Percentiles rank a stretch among this genome's conserved stretches.
Evolutionary conservation across 768 basidiomycete genomes (phyloP).

Genomic region (Amanita rubescens): DNA sequence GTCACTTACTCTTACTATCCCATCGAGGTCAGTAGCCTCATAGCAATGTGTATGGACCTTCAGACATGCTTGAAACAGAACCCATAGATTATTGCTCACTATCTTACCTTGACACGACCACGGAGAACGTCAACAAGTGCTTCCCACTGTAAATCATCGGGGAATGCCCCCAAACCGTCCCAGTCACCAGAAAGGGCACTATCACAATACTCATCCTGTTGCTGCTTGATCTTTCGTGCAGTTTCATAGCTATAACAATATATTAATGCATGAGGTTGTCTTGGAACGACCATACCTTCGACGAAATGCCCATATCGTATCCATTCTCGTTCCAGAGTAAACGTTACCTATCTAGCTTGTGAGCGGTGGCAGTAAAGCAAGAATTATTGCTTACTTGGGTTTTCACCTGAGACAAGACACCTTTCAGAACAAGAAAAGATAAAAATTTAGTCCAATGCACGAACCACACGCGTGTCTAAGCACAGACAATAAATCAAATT

Average conservation of each 20-base stretch:
- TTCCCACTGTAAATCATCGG: slow-evolving; percentile 66
- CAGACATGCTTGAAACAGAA: background rate
- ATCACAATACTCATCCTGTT: slow-evolving; percentile 58
- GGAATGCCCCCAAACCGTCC: slow-evolving; percentile 46
- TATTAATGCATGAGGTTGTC: slow-evolving; percentile 21
- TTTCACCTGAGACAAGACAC: slow-evolving; percentile 34
- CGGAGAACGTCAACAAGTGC: slow-evolving; percentile 70
- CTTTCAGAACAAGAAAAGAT: background rate
- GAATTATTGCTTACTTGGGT: slow-evolving; percentile 37
- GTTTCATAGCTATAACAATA: slow-evolving; percentile 40
- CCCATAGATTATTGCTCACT: background rate
- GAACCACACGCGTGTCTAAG: slow-evolving; percentile 42
- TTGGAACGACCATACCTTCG: slow-evolving; percentile 30
- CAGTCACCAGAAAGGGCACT: slow-evolving; percentile 42
- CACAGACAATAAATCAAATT: background rate
- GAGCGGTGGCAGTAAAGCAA: slow-evolving; percentile 7
- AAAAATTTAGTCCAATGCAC: slow-evolving; percentile 9
- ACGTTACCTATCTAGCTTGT: slow-evolving; percentile 26
- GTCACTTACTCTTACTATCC: slow-evolving; percentile 47
- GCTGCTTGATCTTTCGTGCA: slow-evolving; percentile 51
- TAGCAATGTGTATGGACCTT: slow-evolving; percentile 54
- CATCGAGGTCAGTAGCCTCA: slow-evolving; percentile 63
- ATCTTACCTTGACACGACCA: slow-evolving; percentile 59
- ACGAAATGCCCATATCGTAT: slow-evolving; percentile 60
- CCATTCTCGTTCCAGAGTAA: slow-evolving; percentile 50